Percentiles rank a stretch among this genome's conserved stretches.
These are phyloP conservation scores for Leishmania arabica DNA, from an alignment of 208 protist genomes.

Conservation along the genomic window DNA sequence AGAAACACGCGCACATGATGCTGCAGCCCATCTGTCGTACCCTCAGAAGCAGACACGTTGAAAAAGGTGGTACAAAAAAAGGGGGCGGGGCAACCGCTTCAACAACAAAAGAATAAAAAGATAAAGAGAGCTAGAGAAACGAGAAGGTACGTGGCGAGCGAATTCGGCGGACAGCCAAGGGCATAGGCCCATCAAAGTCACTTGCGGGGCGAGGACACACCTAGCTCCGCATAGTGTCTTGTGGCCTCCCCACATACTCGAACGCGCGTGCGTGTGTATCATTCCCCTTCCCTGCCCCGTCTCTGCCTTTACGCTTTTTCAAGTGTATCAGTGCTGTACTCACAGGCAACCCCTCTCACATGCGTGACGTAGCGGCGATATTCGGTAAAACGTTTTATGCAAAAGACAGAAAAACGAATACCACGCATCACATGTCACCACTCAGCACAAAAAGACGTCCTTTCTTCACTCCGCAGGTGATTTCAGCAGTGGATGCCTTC, in stretches of 20 bases:
- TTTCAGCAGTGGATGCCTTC: background rate
- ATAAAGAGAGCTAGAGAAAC: conserved; percentile 20
- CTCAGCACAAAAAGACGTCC: background rate
- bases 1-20: background rate
- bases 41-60: background rate
- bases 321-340: background rate
- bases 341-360: background rate
- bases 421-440: background rate
- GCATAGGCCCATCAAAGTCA: background rate
- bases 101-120: conserved; percentile 15
- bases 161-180: background rate
- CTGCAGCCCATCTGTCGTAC: background rate
- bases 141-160: background rate
- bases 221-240: background rate
- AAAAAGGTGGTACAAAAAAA: conserved; percentile 4
- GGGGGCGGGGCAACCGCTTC: background rate
- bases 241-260: background rate
- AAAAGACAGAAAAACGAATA: background rate
- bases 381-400: background rate
- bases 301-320: background rate
- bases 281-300: background rate
- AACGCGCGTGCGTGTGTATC: background rate
- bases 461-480: background rate
- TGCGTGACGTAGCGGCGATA: background rate
- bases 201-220: background rate